Conservation (phyloP, 2,329 filamentous ascomycete species). For the Xylaria sp. region DNA sequence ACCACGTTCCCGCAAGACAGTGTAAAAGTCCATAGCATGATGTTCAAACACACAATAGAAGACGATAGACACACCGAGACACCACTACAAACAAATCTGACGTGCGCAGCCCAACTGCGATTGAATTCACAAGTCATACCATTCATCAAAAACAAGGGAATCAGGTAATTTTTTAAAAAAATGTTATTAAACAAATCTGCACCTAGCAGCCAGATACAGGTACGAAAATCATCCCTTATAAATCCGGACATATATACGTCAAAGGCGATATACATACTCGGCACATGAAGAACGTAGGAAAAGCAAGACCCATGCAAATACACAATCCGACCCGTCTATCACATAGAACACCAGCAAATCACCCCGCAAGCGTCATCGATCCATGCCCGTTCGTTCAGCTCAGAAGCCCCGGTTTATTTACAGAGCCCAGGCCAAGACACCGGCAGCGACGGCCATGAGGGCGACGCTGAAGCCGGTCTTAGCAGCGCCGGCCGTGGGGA, state of each 20-base stretch:
- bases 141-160: background rate
- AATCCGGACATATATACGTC: constrained; percentile 22
- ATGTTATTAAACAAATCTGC: constrained; percentile 17
- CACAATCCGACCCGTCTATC: constrained; percentile 18
- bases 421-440: constrained; percentile 26
- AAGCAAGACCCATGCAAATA: constrained; percentile 1
- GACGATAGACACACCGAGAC: too few species aligned
- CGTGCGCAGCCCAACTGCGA: too few species aligned
- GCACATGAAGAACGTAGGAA: constrained; percentile 10
- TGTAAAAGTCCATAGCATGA: too few species aligned
- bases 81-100: too few species aligned
- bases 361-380: constrained; percentile 14
- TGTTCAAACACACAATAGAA: too few species aligned
- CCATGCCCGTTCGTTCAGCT: constrained; percentile 7
- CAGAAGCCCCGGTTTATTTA: constrained; percentile 3
- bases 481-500: constrained; percentile 25
- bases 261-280: constrained; percentile 8
- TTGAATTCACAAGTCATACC: background rate
- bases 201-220: constrained; percentile 19
- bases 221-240: constrained; percentile 5
- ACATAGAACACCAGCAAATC: constrained; percentile 16
- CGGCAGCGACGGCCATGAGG: constrained; percentile 23
- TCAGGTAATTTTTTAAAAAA: constrained; percentile 3
- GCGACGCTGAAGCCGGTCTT: constrained; percentile 27
- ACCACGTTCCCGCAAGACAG: too few species aligned